These are phyloP conservation scores for Bertia moriformis DNA, from an alignment of 2,329 filamentous ascomycete species.

Conservation along the genomic window DNA sequence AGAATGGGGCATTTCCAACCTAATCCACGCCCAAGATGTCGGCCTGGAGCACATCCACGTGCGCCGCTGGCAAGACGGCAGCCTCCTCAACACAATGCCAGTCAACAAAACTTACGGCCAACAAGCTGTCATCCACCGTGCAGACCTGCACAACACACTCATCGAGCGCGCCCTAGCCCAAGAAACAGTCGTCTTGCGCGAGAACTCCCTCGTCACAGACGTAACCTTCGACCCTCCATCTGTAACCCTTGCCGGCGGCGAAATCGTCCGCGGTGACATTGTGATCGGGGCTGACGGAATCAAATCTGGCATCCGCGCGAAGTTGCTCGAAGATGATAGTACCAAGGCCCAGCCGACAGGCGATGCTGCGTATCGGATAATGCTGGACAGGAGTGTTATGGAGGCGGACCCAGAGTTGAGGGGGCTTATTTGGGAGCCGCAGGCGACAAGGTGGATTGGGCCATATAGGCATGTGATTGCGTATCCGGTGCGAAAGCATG, in stretches of 20 bases:
- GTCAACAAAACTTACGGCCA: conserved; percentile 7
- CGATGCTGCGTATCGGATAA: conserved; percentile 37
- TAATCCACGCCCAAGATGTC: conserved; percentile 16
- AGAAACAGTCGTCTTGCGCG: conserved; percentile 3
- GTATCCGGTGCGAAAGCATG: conserved; percentile 47
- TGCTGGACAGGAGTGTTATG: conserved; percentile 29
- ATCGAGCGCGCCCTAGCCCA: conserved; percentile 4
- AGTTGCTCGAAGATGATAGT: conserved; percentile 14
- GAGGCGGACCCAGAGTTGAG: conserved; percentile 32
- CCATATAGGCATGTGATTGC: conserved; percentile 53
- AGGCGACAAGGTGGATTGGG: conserved; percentile 51
- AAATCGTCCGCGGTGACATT: conserved; percentile 26
- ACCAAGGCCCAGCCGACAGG: conserved; percentile 24
- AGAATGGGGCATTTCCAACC: conserved; percentile 18
- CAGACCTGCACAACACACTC: conserved; percentile 6
- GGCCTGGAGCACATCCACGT: conserved; percentile 17
- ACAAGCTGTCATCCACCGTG: conserved; percentile 4
- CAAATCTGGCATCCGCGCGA: conserved; percentile 27
- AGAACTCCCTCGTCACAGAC: conserved; percentile 3
- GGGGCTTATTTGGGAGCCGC: conserved; percentile 37
- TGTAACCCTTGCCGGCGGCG: conserved; percentile 5
- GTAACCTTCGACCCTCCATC: conserved; percentile 5
- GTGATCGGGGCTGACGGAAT: conserved; percentile 38
- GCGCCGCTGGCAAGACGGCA: conserved; percentile 17
- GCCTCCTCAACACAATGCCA: conserved; percentile 13